phyloP scores from a whole-genome alignment of 164 flowering plant genomes.

The Macadamia tetraphylla region DNA sequence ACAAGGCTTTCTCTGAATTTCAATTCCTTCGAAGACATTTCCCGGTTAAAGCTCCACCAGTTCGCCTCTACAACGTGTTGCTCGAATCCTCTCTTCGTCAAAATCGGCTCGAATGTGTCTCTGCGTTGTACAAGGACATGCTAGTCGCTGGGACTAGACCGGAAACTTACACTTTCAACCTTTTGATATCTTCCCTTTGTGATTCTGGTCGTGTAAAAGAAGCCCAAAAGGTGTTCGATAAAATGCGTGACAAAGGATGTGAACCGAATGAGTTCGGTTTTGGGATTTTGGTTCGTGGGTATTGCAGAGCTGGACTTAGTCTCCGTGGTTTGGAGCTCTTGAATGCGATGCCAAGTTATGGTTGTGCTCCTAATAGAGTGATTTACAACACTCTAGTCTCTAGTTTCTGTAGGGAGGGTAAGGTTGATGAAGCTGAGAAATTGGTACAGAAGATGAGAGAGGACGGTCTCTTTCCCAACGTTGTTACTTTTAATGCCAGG shows the following conservation, averaged over 20 bases:
- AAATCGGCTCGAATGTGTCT: conserved; percentile 31
- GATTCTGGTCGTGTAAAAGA: conserved; percentile 58
- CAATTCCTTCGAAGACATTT: conserved; percentile 44
- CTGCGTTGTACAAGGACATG: conserved; percentile 71
- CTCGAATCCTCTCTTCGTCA: conserved; percentile 37
- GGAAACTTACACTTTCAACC: conserved; percentile 71
- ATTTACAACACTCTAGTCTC: conserved; percentile 80
- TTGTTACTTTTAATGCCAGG: conserved; percentile 88
- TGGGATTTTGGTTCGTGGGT: conserved; percentile 83
- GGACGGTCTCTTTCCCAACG: conserved; percentile 60
- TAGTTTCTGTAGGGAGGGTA: conserved; percentile 67
- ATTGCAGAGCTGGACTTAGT: conserved; percentile 53
- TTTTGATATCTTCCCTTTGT: conserved; percentile 54
- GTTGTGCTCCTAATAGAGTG: conserved; percentile 49
- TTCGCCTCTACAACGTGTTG: conserved; percentile 56
- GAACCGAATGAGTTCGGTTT: conserved; percentile 70
- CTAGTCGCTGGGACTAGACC: conserved; percentile 44
- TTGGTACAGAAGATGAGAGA: conserved; percentile 73
- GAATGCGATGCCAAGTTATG: conserved; percentile 41
- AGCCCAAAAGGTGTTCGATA: conserved; percentile 73
- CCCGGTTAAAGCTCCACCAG: conserved; percentile 42
- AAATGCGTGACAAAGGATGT: conserved; percentile 74
- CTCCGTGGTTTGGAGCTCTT: conserved; percentile 49
- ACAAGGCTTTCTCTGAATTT: conserved; percentile 55
- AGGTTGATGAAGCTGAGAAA: conserved; percentile 65